Conservation (phyloP, 1,139 yeast genomes). For the Hyphopichia wangnamkhiaoensis region DNA sequence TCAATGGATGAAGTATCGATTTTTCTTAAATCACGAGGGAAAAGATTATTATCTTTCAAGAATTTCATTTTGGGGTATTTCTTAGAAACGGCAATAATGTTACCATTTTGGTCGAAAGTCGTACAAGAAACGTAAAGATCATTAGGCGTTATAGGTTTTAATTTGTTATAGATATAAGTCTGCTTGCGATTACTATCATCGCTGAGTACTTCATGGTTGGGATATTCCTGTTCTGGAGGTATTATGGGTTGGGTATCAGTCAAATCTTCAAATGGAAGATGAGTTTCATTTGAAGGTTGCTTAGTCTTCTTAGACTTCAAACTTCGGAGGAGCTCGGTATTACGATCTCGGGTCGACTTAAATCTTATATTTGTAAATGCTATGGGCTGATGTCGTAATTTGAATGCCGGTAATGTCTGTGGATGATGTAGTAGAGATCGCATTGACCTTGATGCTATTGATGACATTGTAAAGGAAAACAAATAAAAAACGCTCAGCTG, state of each 20-base stretch:
- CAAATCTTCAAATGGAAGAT: background rate
- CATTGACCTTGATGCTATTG: background rate
- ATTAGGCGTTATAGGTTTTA: slow-evolving; percentile 61
- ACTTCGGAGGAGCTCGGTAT: background rate
- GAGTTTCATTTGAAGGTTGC: background rate
- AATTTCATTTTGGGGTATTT: slow-evolving; percentile 78
- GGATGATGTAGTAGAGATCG: background rate
- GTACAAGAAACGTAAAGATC: slow-evolving; percentile 65
- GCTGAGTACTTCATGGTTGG: background rate
- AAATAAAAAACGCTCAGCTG: background rate
- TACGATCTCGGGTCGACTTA: background rate
- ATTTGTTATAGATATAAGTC: slow-evolving; percentile 22
- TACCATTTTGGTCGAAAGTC: slow-evolving; percentile 72
- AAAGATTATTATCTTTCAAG: slow-evolving; percentile 69
- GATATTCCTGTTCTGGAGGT: background rate
- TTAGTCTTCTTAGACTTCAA: background rate
- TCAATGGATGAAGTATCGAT: slow-evolving; percentile 88
- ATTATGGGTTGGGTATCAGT: background rate
- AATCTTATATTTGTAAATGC: background rate
- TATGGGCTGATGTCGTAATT: background rate
- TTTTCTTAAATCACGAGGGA: slow-evolving; percentile 82
- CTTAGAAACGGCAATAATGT: slow-evolving; percentile 71
- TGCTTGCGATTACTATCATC: too few species aligned
- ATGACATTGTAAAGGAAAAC: background rate
- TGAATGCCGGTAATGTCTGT: background rate